Conservation (phyloP, 352 stramenopile genomes). For the Phytopythium ostracodes region DNA sequence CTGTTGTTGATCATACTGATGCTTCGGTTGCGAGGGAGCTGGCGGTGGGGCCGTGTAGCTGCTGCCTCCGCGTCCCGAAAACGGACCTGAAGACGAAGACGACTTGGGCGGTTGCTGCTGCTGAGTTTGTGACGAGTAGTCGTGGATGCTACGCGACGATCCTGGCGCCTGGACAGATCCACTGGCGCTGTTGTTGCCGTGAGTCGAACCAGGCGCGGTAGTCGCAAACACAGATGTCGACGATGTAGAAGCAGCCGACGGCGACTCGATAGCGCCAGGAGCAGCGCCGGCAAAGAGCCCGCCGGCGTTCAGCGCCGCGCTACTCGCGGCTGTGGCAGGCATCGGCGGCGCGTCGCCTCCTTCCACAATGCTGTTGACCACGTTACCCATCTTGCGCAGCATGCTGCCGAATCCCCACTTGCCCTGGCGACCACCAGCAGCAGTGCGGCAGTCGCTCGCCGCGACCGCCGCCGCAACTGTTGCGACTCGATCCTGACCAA, state of each 20-base stretch:
- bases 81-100: constrained; percentile 22
- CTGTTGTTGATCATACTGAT: background rate
- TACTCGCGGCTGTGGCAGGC: constrained; percentile 6
- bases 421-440: constrained; percentile 39
- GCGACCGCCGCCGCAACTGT: constrained; percentile 40
- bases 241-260: background rate
- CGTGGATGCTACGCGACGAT: constrained; percentile 3
- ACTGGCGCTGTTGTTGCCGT: background rate
- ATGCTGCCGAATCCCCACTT: constrained; percentile 81
- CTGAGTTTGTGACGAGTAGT: constrained; percentile 6
- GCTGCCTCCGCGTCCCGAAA: constrained; percentile 21
- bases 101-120: constrained; percentile 9
- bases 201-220: background rate
- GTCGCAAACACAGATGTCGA: background rate
- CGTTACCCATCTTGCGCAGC: constrained; percentile 85
- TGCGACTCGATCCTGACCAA: constrained; percentile 72
- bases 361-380: constrained; percentile 83
- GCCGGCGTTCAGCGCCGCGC: constrained; percentile 9
- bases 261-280: constrained; percentile 10
- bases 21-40: background rate
- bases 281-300: constrained; percentile 30
- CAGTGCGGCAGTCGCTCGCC: constrained; percentile 15
- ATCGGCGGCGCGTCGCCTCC: constrained; percentile 41
- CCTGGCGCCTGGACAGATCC: background rate
- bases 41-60: background rate